Percentiles rank a stretch among this genome's conserved stretches.
Evolutionary conservation across 2,329 filamentous ascomycete genomes (phyloP).

Genomic region (Aspergillus sp.): DNA sequence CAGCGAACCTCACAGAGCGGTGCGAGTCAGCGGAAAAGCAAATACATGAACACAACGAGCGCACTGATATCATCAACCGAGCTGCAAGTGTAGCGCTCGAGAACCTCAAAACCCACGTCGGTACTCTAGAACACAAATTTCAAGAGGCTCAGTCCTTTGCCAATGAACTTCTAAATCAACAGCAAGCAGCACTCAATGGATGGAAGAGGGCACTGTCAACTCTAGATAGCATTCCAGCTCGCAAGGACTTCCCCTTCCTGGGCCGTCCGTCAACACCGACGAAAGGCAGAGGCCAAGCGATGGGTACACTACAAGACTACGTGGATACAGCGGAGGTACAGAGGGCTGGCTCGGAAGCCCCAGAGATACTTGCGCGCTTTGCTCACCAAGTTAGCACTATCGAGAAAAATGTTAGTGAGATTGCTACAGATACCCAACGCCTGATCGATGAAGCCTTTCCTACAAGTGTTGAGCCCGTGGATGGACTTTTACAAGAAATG

Average conservation of each 20-base stretch:
- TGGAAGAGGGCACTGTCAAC: slow-evolving; percentile 44
- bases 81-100: slow-evolving; percentile 82
- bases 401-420: slow-evolving; percentile 60
- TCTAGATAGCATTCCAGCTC: slow-evolving; percentile 45
- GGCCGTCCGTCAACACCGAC: slow-evolving; percentile 45
- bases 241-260: slow-evolving; percentile 46
- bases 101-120: slow-evolving; percentile 61
- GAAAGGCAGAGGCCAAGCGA: slow-evolving; percentile 46
- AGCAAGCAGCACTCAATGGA: slow-evolving; percentile 45
- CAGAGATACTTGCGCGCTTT: slow-evolving; percentile 62
- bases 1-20: slow-evolving; percentile 67
- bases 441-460: slow-evolving; percentile 45
- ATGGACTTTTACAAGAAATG: slow-evolving; percentile 77
- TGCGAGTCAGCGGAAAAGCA: slow-evolving; percentile 66
- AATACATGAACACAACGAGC: slow-evolving; percentile 57
- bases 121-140: slow-evolving; percentile 47
- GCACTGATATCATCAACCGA: slow-evolving; percentile 62
- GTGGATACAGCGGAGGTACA: slow-evolving; percentile 73
- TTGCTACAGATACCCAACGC: slow-evolving; percentile 57
- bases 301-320: slow-evolving; percentile 70
- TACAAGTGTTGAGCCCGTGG: slow-evolving; percentile 64
- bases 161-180: slow-evolving; percentile 47
- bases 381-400: slow-evolving; percentile 61
- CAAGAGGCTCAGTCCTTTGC: slow-evolving; percentile 51
- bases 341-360: slow-evolving; percentile 68